These are phyloP conservation scores for Apiospora hydei DNA, from an alignment of 2,329 filamentous ascomycete species.

Conservation along the genomic window DNA sequence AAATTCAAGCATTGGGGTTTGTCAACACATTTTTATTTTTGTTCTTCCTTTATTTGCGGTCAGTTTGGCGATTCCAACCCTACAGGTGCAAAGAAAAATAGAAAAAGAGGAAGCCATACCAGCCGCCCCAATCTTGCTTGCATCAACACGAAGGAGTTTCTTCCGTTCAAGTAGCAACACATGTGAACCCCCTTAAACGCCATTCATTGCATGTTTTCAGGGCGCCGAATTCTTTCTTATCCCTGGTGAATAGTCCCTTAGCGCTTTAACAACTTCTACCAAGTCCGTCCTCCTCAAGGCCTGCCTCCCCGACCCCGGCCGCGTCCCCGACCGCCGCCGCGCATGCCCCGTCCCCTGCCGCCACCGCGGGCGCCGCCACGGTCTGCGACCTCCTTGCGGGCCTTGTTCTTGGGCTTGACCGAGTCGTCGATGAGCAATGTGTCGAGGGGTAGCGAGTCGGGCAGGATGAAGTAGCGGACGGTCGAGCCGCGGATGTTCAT, in stretches of 20 bases:
- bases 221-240: neutral
- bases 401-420: constrained; percentile 99
- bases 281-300: neutral
- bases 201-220: constrained; percentile 15
- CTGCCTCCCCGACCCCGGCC: constrained; percentile 56
- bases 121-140: constrained; percentile 34
- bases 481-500: constrained; percentile 98
- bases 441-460: constrained; percentile 93
- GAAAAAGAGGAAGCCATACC: constrained; percentile 36
- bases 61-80: constrained; percentile 26
- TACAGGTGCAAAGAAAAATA: constrained; percentile 19
- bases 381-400: constrained; percentile 82
- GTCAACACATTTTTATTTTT: constrained; percentile 4
- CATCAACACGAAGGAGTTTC: constrained; percentile 24
- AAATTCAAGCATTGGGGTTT: constrained; percentile 1
- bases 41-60: constrained; percentile 32
- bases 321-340: constrained; percentile 60
- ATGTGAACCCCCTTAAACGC: constrained; percentile 17
- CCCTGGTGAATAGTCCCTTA: constrained; percentile 15
- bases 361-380: constrained; percentile 65
- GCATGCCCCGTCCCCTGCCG: constrained; percentile 59
- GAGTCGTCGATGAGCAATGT: constrained; percentile 95
- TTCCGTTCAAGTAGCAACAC: constrained; percentile 14
- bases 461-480: constrained; percentile 95
- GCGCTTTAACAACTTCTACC: neutral